Evolutionary conservation across 306 rosid genomes (phyloP).

Genomic region (Geum urbanum): DNA sequence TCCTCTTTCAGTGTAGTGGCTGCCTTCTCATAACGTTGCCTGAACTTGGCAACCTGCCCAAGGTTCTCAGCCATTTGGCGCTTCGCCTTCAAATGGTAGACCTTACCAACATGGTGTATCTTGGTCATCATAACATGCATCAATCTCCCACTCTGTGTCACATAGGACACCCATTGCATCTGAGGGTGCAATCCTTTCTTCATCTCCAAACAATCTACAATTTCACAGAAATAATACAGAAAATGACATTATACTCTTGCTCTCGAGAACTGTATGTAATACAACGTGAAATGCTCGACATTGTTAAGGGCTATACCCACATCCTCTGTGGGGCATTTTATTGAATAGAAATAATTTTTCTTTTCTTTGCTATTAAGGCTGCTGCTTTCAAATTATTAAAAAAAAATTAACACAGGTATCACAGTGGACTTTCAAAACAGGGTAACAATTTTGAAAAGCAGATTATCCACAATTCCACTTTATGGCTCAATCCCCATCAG

Average conservation of each 20-base stretch:
- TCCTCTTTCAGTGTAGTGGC: slow-evolving; percentile 24
- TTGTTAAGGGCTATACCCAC: background rate
- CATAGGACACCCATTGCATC: slow-evolving; percentile 92
- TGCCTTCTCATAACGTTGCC: slow-evolving; percentile 60
- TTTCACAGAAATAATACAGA: background rate
- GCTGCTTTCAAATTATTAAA: background rate
- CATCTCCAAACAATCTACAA: slow-evolving; percentile 36
- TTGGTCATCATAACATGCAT: slow-evolving; percentile 85
- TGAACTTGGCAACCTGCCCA: slow-evolving; percentile 87
- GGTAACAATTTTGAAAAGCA: background rate
- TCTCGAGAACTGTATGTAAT: background rate
- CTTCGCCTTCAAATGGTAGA: slow-evolving; percentile 80
- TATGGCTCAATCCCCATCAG: background rate
- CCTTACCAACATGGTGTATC: slow-evolving; percentile 80
- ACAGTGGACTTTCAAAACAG: background rate
- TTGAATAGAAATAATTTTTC: background rate
- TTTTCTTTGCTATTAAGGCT: background rate
- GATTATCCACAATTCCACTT: background rate
- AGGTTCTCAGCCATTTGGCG: slow-evolving; percentile 84
- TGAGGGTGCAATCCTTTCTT: slow-evolving; percentile 93
- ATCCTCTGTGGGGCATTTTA: background rate
- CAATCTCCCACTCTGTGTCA: slow-evolving; percentile 88
- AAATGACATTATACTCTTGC: background rate
- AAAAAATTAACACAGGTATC: background rate
- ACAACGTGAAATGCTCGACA: background rate